phyloP scores from a whole-genome alignment of 1,284 basidiomycete genomes.

The Somion occarium region DNA sequence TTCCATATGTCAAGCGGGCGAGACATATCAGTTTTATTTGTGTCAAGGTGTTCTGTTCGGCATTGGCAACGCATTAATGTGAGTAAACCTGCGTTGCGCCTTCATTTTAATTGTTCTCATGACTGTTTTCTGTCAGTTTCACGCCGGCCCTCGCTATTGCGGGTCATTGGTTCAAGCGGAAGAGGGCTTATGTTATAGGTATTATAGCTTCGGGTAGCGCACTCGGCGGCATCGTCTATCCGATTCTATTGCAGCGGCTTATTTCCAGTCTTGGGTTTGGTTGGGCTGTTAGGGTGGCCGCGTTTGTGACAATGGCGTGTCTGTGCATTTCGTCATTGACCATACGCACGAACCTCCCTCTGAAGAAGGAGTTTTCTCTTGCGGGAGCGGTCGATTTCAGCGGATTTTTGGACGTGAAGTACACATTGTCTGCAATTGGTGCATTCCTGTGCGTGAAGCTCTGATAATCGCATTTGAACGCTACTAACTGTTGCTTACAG shows the following conservation, averaged over 20 bases:
- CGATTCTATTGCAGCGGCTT: constrained; percentile 55
- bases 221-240: constrained; percentile 59
- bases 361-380: constrained; percentile 15
- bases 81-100: constrained; percentile 5
- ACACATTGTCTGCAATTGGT: constrained; percentile 23
- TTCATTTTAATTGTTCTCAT: background rate
- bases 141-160: constrained; percentile 5
- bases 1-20: constrained; percentile 27
- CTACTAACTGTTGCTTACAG: constrained; percentile 8
- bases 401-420: constrained; percentile 28
- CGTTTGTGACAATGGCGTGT: constrained; percentile 27
- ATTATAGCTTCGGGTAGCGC: constrained; percentile 33
- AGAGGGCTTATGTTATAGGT: constrained; percentile 49
- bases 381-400: constrained; percentile 24
- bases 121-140: constrained; percentile 17
- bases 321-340: constrained; percentile 26
- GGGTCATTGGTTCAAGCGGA: constrained; percentile 26
- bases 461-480: background rate
- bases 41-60: constrained; percentile 32
- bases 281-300: constrained; percentile 46
- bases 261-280: constrained; percentile 52
- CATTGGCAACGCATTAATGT: constrained; percentile 29
- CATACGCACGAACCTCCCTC: constrained; percentile 25
- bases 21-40: constrained; percentile 33
- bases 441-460: constrained; percentile 29